phyloP scores from a whole-genome alignment of 140 eudicot species.

The Anethum foeniculum region DNA sequence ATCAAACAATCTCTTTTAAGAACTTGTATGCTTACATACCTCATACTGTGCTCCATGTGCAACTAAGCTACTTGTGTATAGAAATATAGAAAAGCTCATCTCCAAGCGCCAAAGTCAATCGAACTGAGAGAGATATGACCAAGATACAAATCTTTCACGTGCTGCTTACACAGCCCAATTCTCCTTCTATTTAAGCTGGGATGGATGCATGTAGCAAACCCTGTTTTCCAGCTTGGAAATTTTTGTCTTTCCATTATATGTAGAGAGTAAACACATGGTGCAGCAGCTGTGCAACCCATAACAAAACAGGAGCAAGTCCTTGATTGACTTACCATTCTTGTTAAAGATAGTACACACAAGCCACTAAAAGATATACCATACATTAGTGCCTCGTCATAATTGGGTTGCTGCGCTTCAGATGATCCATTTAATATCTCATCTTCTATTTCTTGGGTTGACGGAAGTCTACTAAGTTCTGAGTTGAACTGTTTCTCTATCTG shows the following conservation, averaged over 20 bases:
- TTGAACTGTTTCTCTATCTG: slow-evolving; percentile 62
- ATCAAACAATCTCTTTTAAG: not conserved
- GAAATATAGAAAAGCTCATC: slow-evolving; percentile 15
- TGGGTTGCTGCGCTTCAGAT: slow-evolving; percentile 14
- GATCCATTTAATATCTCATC: slow-evolving; percentile 32
- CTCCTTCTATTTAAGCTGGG: slow-evolving; percentile 67
- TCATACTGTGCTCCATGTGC: not conserved
- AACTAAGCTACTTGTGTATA: not conserved
- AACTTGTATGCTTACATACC: not conserved
- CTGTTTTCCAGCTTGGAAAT: slow-evolving; percentile 78
- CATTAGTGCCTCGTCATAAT: slow-evolving; percentile 47
- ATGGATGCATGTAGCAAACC: slow-evolving; percentile 70
- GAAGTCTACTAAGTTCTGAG: slow-evolving; percentile 53
- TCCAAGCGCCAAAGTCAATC: slow-evolving; percentile 69
- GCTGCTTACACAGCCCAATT: slow-evolving; percentile 72
- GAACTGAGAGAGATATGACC: slow-evolving; percentile 79
- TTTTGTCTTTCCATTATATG: slow-evolving; percentile 85
- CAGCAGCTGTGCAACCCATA: slow-evolving; percentile 54
- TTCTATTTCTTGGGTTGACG: slow-evolving; percentile 41
- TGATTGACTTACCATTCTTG: slow-evolving; percentile 63
- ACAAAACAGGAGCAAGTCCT: slow-evolving; percentile 75
- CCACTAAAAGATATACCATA: slow-evolving; percentile 68
- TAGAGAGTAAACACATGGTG: slow-evolving; percentile 67
- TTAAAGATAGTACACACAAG: slow-evolving; percentile 54
- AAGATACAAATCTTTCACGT: slow-evolving; percentile 65